Evolutionary conservation across 192 early-diverging fungal genomes (phyloP), one percentile per base, ranked within the genome.

Genomic region (Backusella westeae): DNA sequence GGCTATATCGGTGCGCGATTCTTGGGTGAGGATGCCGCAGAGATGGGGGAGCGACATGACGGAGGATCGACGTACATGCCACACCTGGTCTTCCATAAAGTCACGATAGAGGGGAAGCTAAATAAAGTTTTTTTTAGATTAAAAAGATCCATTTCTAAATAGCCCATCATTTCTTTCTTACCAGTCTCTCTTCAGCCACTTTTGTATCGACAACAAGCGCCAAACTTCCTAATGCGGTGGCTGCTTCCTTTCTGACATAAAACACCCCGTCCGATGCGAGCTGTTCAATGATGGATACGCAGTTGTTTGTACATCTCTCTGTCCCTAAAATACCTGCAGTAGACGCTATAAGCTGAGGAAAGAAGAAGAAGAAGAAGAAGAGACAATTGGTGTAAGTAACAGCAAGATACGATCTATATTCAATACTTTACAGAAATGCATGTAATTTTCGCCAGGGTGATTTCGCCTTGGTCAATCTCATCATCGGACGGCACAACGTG

Each of bases 241-340:
- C 85, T 8, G 83, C 85, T 75, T 86, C 85, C 78, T 87, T 90
- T 67, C 87, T 85, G 1, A 90, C 89, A 71, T 86, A 90, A 72
- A 90, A 90, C 17, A 85, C 78, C 19, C 73, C 75, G 32, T 86
- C 84, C 19, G 67, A 74, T 32, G 80, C 68, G 69, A 90, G 74
- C 66, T 76, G 78, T 68, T 90, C 85, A 29, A 90, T 67, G 44
- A 83, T 85, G 2, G 87, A 86, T n/a, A 90, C 46, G 67, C 86
- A 82, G 35, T 78, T 74, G 15, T 80, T 65, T 6, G 77, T 73
- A 59, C 87, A 90, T 38, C 76, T 71, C 29, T 87, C 82, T 15
- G 80, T 74, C 32, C 86, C 89, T 39, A 90, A 76, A 15, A 84
- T 71, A 26, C 71, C 46, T 0, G 85, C 84, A 63, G 87, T 70